Evolutionary conservation across 495 filamentous ascomycete species (phyloP).

Genomic region (Penicillium samsonianum): DNA sequence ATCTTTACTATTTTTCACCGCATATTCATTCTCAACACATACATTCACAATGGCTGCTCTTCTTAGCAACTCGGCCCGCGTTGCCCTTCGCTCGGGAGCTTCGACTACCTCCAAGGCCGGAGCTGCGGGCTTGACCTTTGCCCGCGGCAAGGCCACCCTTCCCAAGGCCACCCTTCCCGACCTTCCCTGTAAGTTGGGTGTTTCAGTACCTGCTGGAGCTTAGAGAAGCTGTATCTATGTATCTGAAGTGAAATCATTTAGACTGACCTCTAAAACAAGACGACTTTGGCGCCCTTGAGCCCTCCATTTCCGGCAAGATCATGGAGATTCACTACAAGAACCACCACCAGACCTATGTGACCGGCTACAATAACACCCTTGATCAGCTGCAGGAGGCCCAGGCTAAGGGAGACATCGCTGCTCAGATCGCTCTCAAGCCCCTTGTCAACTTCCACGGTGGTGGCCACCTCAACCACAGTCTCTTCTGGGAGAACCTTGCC

Average conservation of each 20-base stretch:
- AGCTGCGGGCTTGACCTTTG: conserved; percentile 69
- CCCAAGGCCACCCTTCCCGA: conserved; percentile 95
- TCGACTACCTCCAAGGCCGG: conserved; percentile 54
- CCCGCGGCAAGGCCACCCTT: conserved; percentile 85
- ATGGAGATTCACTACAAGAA: conserved; percentile 86
- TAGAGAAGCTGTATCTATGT: background rate
- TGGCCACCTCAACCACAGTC: conserved; percentile 87
- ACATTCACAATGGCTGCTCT: conserved; percentile 56
- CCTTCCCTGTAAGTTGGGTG: conserved; percentile 73
- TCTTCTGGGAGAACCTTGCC: conserved; percentile 93
- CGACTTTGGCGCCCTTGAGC: conserved; percentile 91
- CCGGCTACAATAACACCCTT: conserved; percentile 59
- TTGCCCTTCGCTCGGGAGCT: conserved; percentile 55
- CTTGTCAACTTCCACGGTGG: conserved; percentile 96
- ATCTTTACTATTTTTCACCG: conserved; percentile 7
- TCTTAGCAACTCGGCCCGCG: conserved; percentile 54
- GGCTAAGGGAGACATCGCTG: conserved; percentile 52
- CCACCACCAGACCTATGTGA: conserved; percentile 74
- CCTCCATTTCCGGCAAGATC: conserved; percentile 92
- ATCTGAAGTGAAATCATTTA: background rate
- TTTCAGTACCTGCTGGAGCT: background rate
- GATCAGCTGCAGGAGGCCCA: conserved; percentile 62
- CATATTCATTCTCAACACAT: conserved; percentile 2
- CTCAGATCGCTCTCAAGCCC: conserved; percentile 79
- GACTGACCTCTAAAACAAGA: conserved; percentile 47